A percentile compares a stretch with the other conserved stretches of the same genome.
Conservation (phyloP, 495 filamentous ascomycete genomes). For the Xanthoparmelia taractica region DNA sequence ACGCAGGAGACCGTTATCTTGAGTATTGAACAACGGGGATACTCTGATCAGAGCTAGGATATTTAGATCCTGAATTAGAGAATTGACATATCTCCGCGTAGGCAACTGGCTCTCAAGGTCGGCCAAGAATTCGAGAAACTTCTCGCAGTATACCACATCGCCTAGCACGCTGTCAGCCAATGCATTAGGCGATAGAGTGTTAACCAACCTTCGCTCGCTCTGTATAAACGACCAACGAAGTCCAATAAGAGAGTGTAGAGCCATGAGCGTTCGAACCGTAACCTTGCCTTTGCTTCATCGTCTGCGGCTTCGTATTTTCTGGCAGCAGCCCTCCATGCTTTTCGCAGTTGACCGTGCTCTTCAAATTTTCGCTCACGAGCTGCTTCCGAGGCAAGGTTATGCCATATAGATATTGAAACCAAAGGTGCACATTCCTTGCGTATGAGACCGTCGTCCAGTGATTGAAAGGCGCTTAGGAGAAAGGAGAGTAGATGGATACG, state of each 20-base stretch:
- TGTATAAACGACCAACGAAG: conserved; percentile 69
- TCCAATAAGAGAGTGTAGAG: conserved; percentile 79
- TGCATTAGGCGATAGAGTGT: background rate
- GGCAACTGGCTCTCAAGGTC: conserved; percentile 91
- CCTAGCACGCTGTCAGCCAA: conserved; percentile 35
- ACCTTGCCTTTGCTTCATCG: conserved; percentile 63
- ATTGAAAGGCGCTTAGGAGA: conserved; percentile 87
- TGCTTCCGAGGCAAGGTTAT: conserved; percentile 70
- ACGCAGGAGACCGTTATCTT: conserved; percentile 68
- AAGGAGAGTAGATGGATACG: conserved; percentile 77
- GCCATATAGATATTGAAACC: conserved; percentile 92
- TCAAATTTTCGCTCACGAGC: conserved; percentile 61
- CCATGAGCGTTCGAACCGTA: conserved; percentile 92
- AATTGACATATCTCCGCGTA: conserved; percentile 88
- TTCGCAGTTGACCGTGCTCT: conserved; percentile 61
- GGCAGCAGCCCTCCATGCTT: conserved; percentile 80
- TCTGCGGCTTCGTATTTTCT: conserved; percentile 88
- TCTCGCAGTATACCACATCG: conserved; percentile 77
- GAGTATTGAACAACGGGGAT: conserved; percentile 67
- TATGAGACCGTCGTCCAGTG: conserved; percentile 79
- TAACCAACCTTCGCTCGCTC: conserved; percentile 35
- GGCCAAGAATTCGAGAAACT: conserved; percentile 82
- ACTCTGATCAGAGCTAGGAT: conserved; percentile 73
- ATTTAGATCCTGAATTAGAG: conserved; percentile 83
- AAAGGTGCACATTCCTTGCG: conserved; percentile 93